Evolutionary conservation across 108 stramenopile species (phyloP).

Genomic region (Hondaea fermentalgiana): DNA sequence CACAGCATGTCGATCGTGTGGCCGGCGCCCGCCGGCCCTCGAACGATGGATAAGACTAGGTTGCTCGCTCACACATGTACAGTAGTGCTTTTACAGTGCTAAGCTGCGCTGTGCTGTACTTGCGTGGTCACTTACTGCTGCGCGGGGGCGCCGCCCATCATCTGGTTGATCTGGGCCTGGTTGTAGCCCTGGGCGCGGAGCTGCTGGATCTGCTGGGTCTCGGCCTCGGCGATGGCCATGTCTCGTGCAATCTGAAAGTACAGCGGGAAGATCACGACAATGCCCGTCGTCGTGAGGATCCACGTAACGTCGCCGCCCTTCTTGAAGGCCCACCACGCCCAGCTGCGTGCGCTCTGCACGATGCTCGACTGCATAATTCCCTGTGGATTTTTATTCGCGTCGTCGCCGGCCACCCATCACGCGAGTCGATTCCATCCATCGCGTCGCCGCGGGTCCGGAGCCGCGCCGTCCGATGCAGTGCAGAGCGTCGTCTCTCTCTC

Average conservation of each 20-base stretch:
- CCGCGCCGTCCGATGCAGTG: too few relatives aligned
- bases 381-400: background rate
- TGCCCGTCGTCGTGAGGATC: background rate
- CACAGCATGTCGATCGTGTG: too few relatives aligned
- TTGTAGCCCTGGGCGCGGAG: background rate
- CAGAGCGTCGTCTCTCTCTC: too few relatives aligned
- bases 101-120: too few relatives aligned
- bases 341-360: background rate
- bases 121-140: background rate
- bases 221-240: background rate
- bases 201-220: slow-evolving; percentile 7
- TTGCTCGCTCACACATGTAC: too few relatives aligned
- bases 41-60: too few relatives aligned
- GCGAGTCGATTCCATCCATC: background rate
- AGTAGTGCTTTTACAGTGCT: too few relatives aligned
- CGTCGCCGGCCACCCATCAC: background rate
- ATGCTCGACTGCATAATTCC: background rate
- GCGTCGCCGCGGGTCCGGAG: too few relatives aligned
- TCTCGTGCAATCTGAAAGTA: background rate
- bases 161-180: slow-evolving; percentile 13
- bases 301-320: slow-evolving; percentile 17
- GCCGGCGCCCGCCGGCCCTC: too few relatives aligned
- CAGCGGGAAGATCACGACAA: slow-evolving; percentile 6
- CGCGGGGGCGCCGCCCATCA: background rate
- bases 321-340: slow-evolving; percentile 17